These are phyloP conservation scores for Aristolochia fimbriata DNA, from an alignment of 164 flowering plant species.

Conservation along the genomic window DNA sequence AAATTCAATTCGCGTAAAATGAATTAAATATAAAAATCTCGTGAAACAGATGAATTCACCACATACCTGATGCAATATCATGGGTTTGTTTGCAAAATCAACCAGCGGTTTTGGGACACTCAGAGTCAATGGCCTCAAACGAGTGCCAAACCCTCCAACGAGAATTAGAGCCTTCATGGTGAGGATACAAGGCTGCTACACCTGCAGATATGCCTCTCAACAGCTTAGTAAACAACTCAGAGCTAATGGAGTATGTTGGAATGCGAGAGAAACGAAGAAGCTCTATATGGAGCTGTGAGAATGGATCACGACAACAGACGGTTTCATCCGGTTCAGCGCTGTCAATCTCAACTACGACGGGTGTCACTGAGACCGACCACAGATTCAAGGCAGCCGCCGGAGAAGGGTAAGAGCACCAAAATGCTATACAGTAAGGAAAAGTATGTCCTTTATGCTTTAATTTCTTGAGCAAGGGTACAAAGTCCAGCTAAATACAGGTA, in stretches of 20 bases:
- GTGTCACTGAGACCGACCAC: conserved; percentile 4
- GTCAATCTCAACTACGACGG: conserved; percentile 3
- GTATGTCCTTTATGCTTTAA: conserved; percentile 4
- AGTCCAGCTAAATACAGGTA: conserved; percentile 14
- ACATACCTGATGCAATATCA: conserved; percentile 96
- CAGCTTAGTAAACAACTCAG: conserved; percentile 1
- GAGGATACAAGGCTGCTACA: conserved; percentile 13
- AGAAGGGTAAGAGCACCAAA: conserved; percentile 1
- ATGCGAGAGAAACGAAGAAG: background rate
- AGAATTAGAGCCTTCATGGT: conserved; percentile 98
- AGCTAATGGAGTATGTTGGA: background rate
- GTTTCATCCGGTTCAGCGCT: background rate
- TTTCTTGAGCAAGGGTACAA: conserved; percentile 4
- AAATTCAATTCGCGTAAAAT: too few species aligned
- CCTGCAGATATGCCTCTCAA: conserved; percentile 20
- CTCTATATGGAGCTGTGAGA: background rate
- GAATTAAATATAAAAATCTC: too few species aligned
- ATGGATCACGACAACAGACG: background rate
- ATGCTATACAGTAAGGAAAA: conserved; percentile 2
- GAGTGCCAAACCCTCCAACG: conserved; percentile 95
- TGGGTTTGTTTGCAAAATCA: conserved; percentile 97
- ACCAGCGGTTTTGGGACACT: conserved; percentile 97
- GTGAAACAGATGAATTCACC: background rate
- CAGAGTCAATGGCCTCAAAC: conserved; percentile 96
- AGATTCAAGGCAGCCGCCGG: conserved; percentile 4